Base-by-base conservation (phyloP, 495 filamentous ascomycete species). In the Poronia punctata region DNA sequence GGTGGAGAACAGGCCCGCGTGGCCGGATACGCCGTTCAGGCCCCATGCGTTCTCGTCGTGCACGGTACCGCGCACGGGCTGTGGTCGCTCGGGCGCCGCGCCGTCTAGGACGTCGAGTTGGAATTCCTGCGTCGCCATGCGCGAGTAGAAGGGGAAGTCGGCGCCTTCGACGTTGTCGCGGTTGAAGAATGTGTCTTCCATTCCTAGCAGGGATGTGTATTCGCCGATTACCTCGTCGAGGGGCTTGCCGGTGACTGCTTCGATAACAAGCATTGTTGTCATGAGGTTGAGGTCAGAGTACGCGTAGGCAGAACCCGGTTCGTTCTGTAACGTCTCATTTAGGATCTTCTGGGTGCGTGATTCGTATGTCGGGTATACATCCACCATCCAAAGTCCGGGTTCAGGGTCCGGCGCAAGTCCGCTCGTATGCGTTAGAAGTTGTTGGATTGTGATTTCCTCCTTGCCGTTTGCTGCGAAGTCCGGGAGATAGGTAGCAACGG, bases 41-140 rank as follows among this genome's bases (percentile, higher is more conserved):
- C 49, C 23, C 56, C 56, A 59, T 35, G 56, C 53, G 25, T 59
- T 59, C 35, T 59, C 56, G 24, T 59, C 56, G 31, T 59, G 56
- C 4, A 57, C 53, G 2, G 53, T 59, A 1, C 56, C 56, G 8
- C 53, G 56, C 19, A 59, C 53, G 8, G 53, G 56, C 29, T 59
- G 56, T 1, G 56, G 56, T n/a, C 55, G 43, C n/a, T 49, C 22
- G 1, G 55, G 55, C 31, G 56, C 55, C n/a, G 12, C 34, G 9
- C 35, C 25, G 3, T 53, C 55, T 10, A 56, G 40, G 19, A 59
- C 47, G 17, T 47, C 50, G 5, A 49, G 49, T 27, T 59, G 53
- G 26, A 56, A 59, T 41, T 59, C 55, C 14, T 54, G 51, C 10
- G 55, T 45, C 1, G 53, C 55, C 46, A 52, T 59, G 11, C 49